Base-by-base conservation (phyloP, 2,329 filamentous ascomycete species). In the Colletotrichum sp. region DNA sequence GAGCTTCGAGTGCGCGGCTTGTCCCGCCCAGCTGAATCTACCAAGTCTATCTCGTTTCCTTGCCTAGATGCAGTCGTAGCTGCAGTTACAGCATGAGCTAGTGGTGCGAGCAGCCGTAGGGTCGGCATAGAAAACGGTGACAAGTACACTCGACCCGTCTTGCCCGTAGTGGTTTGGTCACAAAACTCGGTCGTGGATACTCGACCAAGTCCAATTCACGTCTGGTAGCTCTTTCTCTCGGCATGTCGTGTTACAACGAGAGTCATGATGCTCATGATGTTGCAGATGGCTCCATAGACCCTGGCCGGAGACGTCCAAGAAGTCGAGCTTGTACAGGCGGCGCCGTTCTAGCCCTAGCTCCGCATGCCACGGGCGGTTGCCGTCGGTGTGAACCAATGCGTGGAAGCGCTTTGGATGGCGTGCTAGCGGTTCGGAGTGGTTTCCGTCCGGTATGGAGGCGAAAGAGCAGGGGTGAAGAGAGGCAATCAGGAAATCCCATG, bases 401-500 rank as follows among this genome's bases (percentile, higher is more conserved):
- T 24, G 30, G 30, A 39, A 21, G 18, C 34, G 44, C 28, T 30
- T 28, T 15, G 28, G 13, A 76, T 76, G 24, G 69, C 70, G 69
- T 73, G 69, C 69, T 76, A 36, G 36, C 18, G 32, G 18, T 15
- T 73, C 63, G 63, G 69, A 69, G 69, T 24, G 26, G 16, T 39
- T 34, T 63, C 63, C 63, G 73, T 65, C 49, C 59, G 30, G 24
- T 36, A 30, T 21, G 36, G 7, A 68, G 65, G 49, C 39, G 39
- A 32, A 60, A 32, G 57, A 26, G 21, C 13, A n/a, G 32, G 16
- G 49, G 32, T 24, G 24, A 60, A 5, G 21, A 34, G 18, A 55
- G 52, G 44, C 32, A 72, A 60, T 62, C 34, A 62, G 32, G 63
- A 71, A 77, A 77, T 75, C 67, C 75, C 75, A 77, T 77, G 75